These are phyloP conservation scores for Rhizoclosmatium globosum DNA, from an alignment of 192 early-diverging fungal species.

Conservation along the genomic window DNA sequence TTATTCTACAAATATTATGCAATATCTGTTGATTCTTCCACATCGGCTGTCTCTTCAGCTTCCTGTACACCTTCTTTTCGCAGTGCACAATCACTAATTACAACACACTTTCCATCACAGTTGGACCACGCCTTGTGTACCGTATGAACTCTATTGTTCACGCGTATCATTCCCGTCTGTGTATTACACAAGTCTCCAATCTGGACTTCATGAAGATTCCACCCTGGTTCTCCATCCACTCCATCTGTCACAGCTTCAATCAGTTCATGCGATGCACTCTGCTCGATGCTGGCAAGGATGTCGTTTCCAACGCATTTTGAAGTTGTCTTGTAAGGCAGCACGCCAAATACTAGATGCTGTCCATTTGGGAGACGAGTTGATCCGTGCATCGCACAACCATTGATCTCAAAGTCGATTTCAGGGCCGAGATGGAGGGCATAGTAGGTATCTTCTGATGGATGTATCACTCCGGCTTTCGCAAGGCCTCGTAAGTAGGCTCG, in stretches of 20 bases:
- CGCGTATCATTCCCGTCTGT: background rate
- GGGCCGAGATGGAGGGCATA: constrained; percentile 49
- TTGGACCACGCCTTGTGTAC: background rate
- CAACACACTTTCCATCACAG: constrained; percentile 4
- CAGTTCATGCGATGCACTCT: constrained; percentile 4
- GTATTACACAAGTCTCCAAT: background rate
- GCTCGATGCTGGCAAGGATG: background rate
- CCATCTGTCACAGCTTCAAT: constrained; percentile 2
- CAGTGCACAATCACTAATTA: background rate
- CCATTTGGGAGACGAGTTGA: background rate
- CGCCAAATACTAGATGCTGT: background rate
- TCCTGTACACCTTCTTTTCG: background rate
- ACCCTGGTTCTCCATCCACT: background rate
- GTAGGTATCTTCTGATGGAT: constrained; percentile 43
- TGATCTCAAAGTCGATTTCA: background rate
- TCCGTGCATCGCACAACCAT: background rate
- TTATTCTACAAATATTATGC: too few relatives aligned
- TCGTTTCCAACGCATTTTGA: background rate
- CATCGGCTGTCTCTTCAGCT: too few relatives aligned
- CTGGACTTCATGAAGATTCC: background rate
- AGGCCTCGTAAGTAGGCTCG: background rate
- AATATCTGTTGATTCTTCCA: too few relatives aligned
- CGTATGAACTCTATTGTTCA: background rate
- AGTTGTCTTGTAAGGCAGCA: background rate
- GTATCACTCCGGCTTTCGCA: constrained; percentile 14